Evolutionary conservation across 1,284 basidiomycete genomes (phyloP), one percentile per base, ranked within the genome.

Genomic region (Cryptococcus sp.): DNA sequence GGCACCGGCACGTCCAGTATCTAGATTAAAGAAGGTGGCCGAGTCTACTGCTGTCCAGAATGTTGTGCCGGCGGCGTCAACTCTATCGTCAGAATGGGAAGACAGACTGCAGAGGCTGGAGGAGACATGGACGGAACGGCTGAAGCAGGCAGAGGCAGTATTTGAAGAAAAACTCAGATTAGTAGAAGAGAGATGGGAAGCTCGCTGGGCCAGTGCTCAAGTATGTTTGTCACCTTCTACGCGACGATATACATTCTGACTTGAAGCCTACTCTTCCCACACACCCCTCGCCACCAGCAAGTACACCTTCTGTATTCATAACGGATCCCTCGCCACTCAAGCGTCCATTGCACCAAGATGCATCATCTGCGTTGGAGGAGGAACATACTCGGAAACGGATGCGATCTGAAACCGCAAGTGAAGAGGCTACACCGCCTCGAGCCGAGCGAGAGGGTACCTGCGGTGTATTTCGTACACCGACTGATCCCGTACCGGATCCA

Each of bases 181-280:
- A 37, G 91, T 98, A 49, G 84, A 82, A 53, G 77, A 83, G 63
- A 94, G 98, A 77, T 98, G 94, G 94, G 81, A 81, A 62, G 77
- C 78, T 22, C 85, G 85, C 49, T 76, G 78, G 59, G 88, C 88
- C 62, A 55, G 67, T 21, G 11, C 7, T 9, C 11, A 21, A 9
- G 39, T 41, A 19, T 13, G 39, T 41, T 10, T 10, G 34, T 10
- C n/a, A 10, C n/a, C 10, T 36, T 10, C 10, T n/a, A 10, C 11
- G n/a, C 34, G 34, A 36, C 34, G n/a, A n/a, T 10, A 36, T 36
- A 36, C 11, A 36, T 36, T 36, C 10, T 36, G 34, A 36, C 34
- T 36, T n/a, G 11, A 10, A 14, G 39, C 9, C 11, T 41, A 19
- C 39, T 41, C 10, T 7, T n/a, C 14, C 19, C 18, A 13, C 39